Evolutionary conservation across 169 alveolate species (phyloP).

Genomic region (Pseudocohnilembus persalinus): DNA sequence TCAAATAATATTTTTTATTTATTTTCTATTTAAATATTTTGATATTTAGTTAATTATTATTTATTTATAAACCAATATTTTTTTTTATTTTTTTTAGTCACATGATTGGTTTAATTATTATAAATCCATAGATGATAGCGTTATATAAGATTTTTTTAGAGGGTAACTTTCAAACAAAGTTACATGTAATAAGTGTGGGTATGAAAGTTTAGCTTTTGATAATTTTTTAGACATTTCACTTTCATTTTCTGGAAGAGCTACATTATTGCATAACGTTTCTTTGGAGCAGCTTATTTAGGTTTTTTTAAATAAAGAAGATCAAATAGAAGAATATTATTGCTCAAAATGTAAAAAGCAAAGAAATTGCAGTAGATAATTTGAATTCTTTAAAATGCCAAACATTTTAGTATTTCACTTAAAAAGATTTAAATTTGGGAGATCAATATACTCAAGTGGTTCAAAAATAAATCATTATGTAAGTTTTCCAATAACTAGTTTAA

Average conservation of each 20-base stretch:
- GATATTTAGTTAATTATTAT: neutral
- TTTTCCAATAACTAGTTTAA: constrained; percentile 64
- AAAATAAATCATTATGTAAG: constrained; percentile 59
- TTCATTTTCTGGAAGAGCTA: constrained; percentile 47
- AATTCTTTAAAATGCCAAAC: constrained; percentile 76
- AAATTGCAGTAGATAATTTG: constrained; percentile 57
- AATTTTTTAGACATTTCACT: constrained; percentile 65
- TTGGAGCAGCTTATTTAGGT: constrained; percentile 41
- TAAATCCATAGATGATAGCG: constrained; percentile 57
- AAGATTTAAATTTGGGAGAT: constrained; percentile 68
- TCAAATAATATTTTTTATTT: neutral
- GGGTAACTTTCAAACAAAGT: constrained; percentile 62
- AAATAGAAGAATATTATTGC: constrained; percentile 61
- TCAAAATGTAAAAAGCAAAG: constrained; percentile 63
- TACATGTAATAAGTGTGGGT: constrained; percentile 51
- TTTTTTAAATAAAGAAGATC: constrained; percentile 50
- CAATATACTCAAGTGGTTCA: constrained; percentile 42
- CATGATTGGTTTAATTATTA: constrained; percentile 61
- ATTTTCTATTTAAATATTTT: neutral
- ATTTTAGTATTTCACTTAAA: constrained; percentile 80
- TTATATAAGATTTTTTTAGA: constrained; percentile 57
- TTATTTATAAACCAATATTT: neutral
- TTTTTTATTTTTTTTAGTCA: constrained; percentile 19
- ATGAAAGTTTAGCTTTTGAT: constrained; percentile 62
- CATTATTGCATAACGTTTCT: constrained; percentile 22